Base-by-base conservation (phyloP, 2,329 filamentous ascomycete species). In the Cladosporium austrohemisphaericum region DNA sequence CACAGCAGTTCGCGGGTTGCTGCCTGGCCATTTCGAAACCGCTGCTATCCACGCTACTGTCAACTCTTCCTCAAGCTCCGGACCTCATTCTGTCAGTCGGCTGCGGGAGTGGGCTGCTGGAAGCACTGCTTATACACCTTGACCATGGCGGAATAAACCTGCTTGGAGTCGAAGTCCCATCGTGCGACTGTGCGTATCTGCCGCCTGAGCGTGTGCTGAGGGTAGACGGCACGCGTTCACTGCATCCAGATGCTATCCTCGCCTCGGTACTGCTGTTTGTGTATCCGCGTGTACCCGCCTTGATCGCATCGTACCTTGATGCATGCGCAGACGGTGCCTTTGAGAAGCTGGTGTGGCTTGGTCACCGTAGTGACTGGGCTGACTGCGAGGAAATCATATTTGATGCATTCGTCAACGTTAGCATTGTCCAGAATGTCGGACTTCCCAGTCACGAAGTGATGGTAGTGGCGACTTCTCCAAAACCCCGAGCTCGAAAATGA, bases 201-300 rank as follows among this genome's bases (percentile, higher is more conserved):
- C 65, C 70, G 1, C 60, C 64, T 16, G 53, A 70, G 11, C 57
- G 67, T 11, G 67, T 77, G 56, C 60, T 71, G 35, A 56, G 65
- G 7, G 76, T 79, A 5, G 50, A 61, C 6, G 73, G 72, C 2
- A 71, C 73, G 1, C 71, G 71, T 58, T 70, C 68, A 25, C 55
- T 77, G 7, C 68, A 69, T 45, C 49, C 67, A 1, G 62, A 71
- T 9, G 74, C 74, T 3, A 52, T 61, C 4, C 54, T 69, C n/a
- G 73, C 74, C 7, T 51, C 56, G 1, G 65, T 64, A n/a, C 73
- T 76, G 71, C 61, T 79, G 52, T 79, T 80, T 61, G 72, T 78
- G 20, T 80, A 79, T 55, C 77, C 77, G 1, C 70, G 75, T 11
- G 65, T 73, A n/a, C 67, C 73, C 3, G 67, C 60, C 3, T 59